Conservation (phyloP, 441 rosid species). For the Brassica hybrid region DNA sequence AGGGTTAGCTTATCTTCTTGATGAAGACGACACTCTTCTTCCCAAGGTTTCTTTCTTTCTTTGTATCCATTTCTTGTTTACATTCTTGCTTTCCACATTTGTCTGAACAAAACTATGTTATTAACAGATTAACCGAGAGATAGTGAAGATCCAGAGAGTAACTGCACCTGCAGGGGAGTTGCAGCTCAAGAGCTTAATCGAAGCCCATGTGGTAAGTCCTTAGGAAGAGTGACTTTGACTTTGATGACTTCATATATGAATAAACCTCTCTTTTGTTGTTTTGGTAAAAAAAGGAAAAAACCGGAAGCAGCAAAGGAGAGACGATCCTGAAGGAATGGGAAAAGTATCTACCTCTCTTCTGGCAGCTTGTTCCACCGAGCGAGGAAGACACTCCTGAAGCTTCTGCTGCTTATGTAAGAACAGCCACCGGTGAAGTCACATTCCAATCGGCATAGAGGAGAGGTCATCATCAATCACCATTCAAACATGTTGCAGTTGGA, state of each 20-base stretch:
- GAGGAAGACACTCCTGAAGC: slow-evolving; percentile 99
- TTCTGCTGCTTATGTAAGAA: slow-evolving; percentile 70
- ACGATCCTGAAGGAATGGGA: slow-evolving; percentile 88
- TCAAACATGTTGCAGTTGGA: slow-evolving; percentile 29
- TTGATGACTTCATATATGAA: slow-evolving; percentile 11
- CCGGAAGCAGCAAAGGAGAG: slow-evolving; percentile 84
- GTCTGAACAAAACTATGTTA: slow-evolving; percentile 21
- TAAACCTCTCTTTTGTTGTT: neutral
- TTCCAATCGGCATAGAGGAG: slow-evolving; percentile 73
- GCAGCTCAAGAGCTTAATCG: slow-evolving; percentile 91
- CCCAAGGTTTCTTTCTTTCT: slow-evolving; percentile 69
- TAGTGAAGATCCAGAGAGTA: slow-evolving; percentile 92
- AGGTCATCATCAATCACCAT: slow-evolving; percentile 22
- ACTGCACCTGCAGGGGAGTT: slow-evolving; percentile 96
- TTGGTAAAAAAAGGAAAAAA: slow-evolving; percentile 71
- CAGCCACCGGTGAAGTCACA: slow-evolving; percentile 71
- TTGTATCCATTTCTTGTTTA: slow-evolving; percentile 19
- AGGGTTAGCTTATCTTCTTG: slow-evolving; percentile 92
- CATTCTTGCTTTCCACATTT: slow-evolving; percentile 14
- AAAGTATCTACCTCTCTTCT: slow-evolving; percentile 72
- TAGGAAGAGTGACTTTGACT: slow-evolving; percentile 5
- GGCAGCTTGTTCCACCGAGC: slow-evolving; percentile 99
- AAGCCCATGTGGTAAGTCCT: slow-evolving; percentile 90
- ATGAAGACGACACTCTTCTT: slow-evolving; percentile 81
- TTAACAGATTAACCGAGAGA: slow-evolving; percentile 81